Evolutionary conservation across 2,329 filamentous ascomycete species (phyloP), one percentile per base, ranked within the genome.

Genomic region (Hypoxylon sp.): DNA sequence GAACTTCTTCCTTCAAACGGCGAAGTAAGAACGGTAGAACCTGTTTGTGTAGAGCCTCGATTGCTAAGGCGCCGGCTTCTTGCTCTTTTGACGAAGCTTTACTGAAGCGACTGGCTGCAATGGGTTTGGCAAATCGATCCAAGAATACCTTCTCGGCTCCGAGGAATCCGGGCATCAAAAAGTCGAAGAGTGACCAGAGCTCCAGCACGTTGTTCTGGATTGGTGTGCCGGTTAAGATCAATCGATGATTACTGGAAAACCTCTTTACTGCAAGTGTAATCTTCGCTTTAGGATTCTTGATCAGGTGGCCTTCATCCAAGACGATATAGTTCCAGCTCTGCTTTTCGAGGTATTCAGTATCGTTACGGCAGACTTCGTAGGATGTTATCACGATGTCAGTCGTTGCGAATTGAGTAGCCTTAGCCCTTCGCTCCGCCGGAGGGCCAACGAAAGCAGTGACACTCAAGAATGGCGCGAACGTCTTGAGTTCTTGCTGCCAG

Each of bases 71-170:
- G 59, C 97, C 96, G 2, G 94, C 93, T 83, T 99, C 96, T 81
- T 99, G 97, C 79, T 99, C 96, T 77, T 98, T 98, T 0, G 96
- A 98, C 1, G 95, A 98, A 1, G 96, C 97, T 79, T 98, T 99
- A 80, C 93, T 95, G 78, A 94, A 97, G 19, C 97, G 92, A 76
- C 93, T 97, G 3, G 94, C 94, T 1, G 95, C 93, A 74, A 98
- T 98, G 1, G 94, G 94, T 80, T 97, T 97, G 7, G 94, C 94
- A 74, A 98, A 98, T 2, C 94, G 90, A 79, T 98, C 95, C 72
- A 97, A 85, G 82, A 98, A 98, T n/a, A 98, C 93, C 82, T 97
- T 97, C 69, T 89, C 94, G 0, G 94, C 93, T 32, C 96, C 96
- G 6, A 99, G 85, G 84, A 99, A 99, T 1, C 96, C 97, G 2